Base-by-base conservation (phyloP, 169 alveolate genomes). In the Cryptosporidium baileyi region DNA sequence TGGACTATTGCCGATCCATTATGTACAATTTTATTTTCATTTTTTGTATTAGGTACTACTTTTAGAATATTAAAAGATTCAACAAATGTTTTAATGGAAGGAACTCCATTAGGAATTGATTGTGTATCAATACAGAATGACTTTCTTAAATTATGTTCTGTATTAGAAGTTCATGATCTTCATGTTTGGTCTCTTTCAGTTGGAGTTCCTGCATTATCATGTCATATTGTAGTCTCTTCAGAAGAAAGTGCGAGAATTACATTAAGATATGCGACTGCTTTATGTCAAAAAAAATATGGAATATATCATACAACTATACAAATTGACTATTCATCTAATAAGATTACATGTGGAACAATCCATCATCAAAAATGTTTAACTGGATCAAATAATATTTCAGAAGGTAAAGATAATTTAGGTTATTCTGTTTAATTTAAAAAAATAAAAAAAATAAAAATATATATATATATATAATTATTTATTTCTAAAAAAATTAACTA, bases 131-230 rank as follows among this genome's bases (percentile, higher is more conserved):
- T 97, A 36, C 91, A 91, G 67, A 90, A 92, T 47, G 95, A 93
- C 60, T 67, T 96, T 61, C 61, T 80, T 60, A 85, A 85, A 3
- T 88, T 97, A 36, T 90, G 94, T 36, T 96, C 96, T 17, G 99
- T 97, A 38, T 80, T 80, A 32, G 98, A 95, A 54, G 93, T 97
- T 40, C 99, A 97, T 85, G 99, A 96, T 82, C 92, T 97, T 51
- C 99, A 97, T 91, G 95, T 96, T n/a, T 97, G 99, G 99, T 93
- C 97, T 28, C 88, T 97, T 17, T 90, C 97, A 24, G 91, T 94
- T 38, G 99, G 99, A 15, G 94, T 94, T 63, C 95, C 96, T 15
- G 93, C 97, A 24, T 82, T 97, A 63, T 94, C 97, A 60, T 93
- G 95, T 38, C 99, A 97, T 85, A 91, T 97, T n/a, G 94, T 91